Percentiles rank a stretch among this genome's conserved stretches.
phyloP scores from a whole-genome alignment of 768 basidiomycete genomes.

The Suillus placidus region DNA sequence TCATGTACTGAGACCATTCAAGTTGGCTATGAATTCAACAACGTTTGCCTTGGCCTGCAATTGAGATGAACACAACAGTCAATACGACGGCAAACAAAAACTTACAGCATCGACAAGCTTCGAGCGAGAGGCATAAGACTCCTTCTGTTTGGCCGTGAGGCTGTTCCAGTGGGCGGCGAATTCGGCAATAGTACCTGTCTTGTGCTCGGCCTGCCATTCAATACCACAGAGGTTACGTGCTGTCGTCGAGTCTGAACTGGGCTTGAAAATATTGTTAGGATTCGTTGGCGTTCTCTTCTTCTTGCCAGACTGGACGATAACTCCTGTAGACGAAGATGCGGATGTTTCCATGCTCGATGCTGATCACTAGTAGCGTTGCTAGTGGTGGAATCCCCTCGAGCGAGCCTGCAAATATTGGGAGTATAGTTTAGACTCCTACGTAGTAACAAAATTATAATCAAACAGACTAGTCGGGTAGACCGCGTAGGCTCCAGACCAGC shows the following conservation, averaged over 20 bases:
- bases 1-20: background rate
- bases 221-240: conserved; percentile 1
- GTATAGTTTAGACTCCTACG: background rate
- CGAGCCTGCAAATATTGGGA: background rate
- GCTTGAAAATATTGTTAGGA: background rate
- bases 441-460: background rate
- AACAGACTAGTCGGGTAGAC: background rate
- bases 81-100: background rate
- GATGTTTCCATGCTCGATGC: background rate
- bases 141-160: background rate
- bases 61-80: background rate
- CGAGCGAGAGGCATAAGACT: background rate
- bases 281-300: background rate
- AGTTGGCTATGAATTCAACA: background rate
- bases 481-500: background rate
- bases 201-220: conserved; percentile 1
- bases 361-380: background rate
- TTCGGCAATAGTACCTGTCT: conserved; percentile 2
- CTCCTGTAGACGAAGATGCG: background rate
- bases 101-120: background rate
- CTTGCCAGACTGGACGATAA: background rate
- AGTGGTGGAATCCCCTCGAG: background rate
- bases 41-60: background rate
- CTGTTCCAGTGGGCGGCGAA: background rate
- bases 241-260: background rate